phyloP scores from a whole-genome alignment of 176 grass and related monocot species.

The Raddia guianensis region DNA sequence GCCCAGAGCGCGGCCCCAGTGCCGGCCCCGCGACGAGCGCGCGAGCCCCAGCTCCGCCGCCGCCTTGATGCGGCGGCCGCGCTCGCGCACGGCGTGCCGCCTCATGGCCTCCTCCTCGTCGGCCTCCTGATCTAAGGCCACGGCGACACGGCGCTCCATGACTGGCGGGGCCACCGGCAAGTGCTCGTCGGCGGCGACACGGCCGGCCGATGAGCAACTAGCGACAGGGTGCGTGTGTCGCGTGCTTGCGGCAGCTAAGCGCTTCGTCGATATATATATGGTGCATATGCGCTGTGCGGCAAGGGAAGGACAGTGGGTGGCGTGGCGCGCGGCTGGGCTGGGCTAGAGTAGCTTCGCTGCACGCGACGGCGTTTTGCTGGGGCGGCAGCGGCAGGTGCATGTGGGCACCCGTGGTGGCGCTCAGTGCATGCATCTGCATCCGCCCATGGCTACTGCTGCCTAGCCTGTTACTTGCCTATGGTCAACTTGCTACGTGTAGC shows the following conservation, averaged over 20 bases:
- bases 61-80: slow-evolving; percentile 63
- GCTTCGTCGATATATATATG: no score
- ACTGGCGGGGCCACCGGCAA: background rate
- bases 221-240: no score
- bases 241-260: no score
- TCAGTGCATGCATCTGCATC: slow-evolving; percentile 27
- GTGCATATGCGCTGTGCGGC: no score
- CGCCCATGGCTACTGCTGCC: background rate
- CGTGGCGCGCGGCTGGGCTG: background rate
- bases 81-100: slow-evolving; percentile 48
- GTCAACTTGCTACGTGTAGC: slow-evolving; percentile 43
- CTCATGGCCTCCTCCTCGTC: background rate
- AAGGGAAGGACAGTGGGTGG: no score
- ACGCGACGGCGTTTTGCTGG: slow-evolving; percentile 14
- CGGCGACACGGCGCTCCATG: slow-evolving; percentile 30
- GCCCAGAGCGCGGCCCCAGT: slow-evolving; percentile 63
- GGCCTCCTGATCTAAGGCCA: background rate
- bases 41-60: slow-evolving; percentile 71
- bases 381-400: slow-evolving; percentile 20
- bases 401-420: slow-evolving; percentile 4
- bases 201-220: background rate
- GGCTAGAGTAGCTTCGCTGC: background rate
- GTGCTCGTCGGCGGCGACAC: background rate
- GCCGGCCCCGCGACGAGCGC: slow-evolving; percentile 51
- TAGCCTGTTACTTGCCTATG: slow-evolving; percentile 16